Evolutionary conservation across 805 yeast species (phyloP), one percentile per base, ranked within the genome.

Genomic region (Wickerhamiella slavikovae): DNA sequence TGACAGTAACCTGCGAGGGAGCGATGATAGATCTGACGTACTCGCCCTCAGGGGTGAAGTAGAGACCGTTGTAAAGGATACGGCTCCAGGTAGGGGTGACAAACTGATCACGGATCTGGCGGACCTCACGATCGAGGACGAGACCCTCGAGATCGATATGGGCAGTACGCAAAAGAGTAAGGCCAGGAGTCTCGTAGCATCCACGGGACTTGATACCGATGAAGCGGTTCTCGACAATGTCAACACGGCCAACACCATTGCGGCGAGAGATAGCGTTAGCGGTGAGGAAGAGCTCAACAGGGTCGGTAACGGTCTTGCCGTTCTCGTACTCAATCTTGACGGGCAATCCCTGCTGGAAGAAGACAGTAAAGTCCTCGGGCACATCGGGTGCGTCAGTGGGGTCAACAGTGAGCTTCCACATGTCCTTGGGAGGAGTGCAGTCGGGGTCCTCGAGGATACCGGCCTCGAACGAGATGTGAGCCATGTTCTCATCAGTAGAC

Each of bases 401-500:
- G 58, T 85, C 98, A 36, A 76, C 79, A 25, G 94, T 89, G 54
- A 89, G 70, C 63, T 89, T 89, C 98, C 98, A 89, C 98, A 89
- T 89, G 57, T 89, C 98, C 64, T 83, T 85, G 60, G 98, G 98
- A 40, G 98, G 98, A 30, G 98, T 89, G 45, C 85, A 72, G 57
- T 89, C 78, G 51, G 99, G 99, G 61, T 89, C 93, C 62, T 89
- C 99, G 49, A 89, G 70, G 44, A 89, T 89, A 60, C 99, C 99
- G 40, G 99, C 99, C 66, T 89, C 99, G 55, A 78, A 89, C 23
- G 96, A 85, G 55, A 89, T 89, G 60, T 89, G 99, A 27, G 96
- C 98, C 71, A 85, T 63, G 68, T 89, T 89, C 64, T 89, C 99
- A 55, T 89, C 99, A 34, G 98, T 89, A 22, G 96, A 83, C 99